These are phyloP conservation scores for Mycena venus DNA, from an alignment of 768 basidiomycete species.

Conservation along the genomic window DNA sequence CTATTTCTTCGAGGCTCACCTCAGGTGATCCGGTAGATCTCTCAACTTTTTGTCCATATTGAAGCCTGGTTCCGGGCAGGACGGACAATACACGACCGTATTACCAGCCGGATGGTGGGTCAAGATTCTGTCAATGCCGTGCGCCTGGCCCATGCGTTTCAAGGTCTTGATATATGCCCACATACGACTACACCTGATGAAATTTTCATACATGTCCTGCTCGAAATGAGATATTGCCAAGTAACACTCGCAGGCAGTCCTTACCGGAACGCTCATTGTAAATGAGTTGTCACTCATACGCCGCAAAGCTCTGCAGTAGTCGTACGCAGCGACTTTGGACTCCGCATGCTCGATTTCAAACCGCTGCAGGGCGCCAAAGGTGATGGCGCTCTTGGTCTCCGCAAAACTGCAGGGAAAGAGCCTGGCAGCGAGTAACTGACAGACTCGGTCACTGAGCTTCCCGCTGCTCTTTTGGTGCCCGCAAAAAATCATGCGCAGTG, in stretches of 20 bases:
- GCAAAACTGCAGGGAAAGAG: neutral
- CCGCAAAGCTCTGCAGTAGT: neutral
- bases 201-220: constrained; percentile 17
- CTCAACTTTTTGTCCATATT: constrained; percentile 8
- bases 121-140: neutral
- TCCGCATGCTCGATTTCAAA: constrained; percentile 6
- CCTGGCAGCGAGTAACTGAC: neutral
- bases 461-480: neutral
- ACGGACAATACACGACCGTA: neutral
- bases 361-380: neutral
- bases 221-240: too few species aligned
- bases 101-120: neutral
- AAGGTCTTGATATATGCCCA: too few species aligned
- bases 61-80: constrained; percentile 17
- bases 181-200: too few species aligned
- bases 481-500: neutral
- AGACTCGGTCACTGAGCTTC: neutral
- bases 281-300: constrained; percentile 16
- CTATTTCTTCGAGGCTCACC: neutral
- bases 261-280: neutral
- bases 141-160: too few species aligned
- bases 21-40: neutral
- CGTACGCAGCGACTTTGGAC: neutral
- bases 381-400: neutral
- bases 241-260: neutral